Base-by-base conservation (phyloP, 2,329 filamentous ascomycete genomes). In the Pyricularia sp. region DNA sequence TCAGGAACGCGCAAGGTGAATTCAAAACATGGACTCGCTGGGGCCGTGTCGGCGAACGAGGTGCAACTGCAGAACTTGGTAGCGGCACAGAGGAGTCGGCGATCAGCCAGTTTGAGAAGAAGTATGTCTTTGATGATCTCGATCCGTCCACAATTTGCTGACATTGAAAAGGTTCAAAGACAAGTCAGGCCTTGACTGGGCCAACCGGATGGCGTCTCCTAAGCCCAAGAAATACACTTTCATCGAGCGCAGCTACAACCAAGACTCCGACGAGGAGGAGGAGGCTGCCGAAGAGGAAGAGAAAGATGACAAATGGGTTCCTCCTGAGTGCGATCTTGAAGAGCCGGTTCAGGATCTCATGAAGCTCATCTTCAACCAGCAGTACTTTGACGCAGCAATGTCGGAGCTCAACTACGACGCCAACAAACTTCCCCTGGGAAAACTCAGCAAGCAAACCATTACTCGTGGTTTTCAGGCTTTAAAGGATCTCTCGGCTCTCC, bases 361-460 rank as follows among this genome's bases (percentile, higher is more conserved):
- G 84, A 81, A 88, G 70, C 86, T 97, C 72, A 96, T 97, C 70
- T 97, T 97, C 83, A 94, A 96, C 77, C 84, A 87, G 69, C 77
- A 88, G 26, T 89, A 90, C 75, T 93, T 96, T 77, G 82, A 86
- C 26, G 84, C 84, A 25, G 86, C 87, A 50, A 91, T 92, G 88
- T 76, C 78, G 1, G 81, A 85, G 1, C 81, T 92, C 72, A 91
- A 91, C 72, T 93, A 93, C 73, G 89, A 93, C 72, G 83, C 85
- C 11, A 83, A 90, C 71, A 96, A 96, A 77, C 81, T 97, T 59
- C 93, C 93, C 0, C 81, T 97, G 1, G 93, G 93, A 4, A 96
- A 95, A 76, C 84, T 97, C 28, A 92, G 91, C 82, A 93, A 94
- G 74, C 80, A 85, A 14, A 95, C 92, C 25, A 90, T 97, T 72